phyloP scores from a whole-genome alignment of 805 yeast genomes.

The Myxozyma geophila region DNA sequence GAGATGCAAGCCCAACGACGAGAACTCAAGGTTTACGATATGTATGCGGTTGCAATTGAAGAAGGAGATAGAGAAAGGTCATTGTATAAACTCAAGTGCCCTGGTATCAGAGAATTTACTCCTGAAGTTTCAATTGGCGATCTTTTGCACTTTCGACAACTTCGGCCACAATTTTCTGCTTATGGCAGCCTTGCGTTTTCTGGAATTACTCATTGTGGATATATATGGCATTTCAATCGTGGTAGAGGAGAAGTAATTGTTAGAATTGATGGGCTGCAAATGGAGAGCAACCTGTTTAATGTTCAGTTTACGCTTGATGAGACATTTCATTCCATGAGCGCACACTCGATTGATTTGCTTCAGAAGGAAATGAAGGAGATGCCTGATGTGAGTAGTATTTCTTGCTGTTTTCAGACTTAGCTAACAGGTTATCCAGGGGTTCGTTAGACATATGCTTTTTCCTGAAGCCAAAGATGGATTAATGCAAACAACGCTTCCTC shows the following conservation, averaged over 20 bases:
- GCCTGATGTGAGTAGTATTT: slow-evolving; percentile 2
- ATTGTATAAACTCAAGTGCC: slow-evolving; percentile 24
- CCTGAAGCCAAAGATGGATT: slow-evolving; percentile 26
- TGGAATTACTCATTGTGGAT: slow-evolving; percentile 23
- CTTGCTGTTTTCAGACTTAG: background rate
- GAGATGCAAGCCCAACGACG: slow-evolving; percentile 26
- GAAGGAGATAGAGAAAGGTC: slow-evolving; percentile 1
- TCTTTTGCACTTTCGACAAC: slow-evolving; percentile 20
- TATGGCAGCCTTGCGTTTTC: slow-evolving; percentile 22
- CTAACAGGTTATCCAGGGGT: slow-evolving; percentile 13
- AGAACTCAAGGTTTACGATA: slow-evolving; percentile 20
- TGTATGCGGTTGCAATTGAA: slow-evolving; percentile 21
- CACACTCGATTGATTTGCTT: slow-evolving; percentile 10
- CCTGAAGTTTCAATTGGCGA: slow-evolving; percentile 31
- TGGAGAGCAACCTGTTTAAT: slow-evolving; percentile 29
- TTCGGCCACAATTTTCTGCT: slow-evolving; percentile 27
- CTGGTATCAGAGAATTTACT: slow-evolving; percentile 34
- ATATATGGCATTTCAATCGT: slow-evolving; percentile 28
- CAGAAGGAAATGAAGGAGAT: slow-evolving; percentile 1
- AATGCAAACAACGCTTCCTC: slow-evolving; percentile 17
- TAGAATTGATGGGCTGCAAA: slow-evolving; percentile 21
- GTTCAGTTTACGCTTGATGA: slow-evolving; percentile 22
- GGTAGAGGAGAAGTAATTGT: slow-evolving; percentile 27
- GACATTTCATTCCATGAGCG: slow-evolving; percentile 4
- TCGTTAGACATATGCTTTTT: slow-evolving; percentile 27